Conservation (phyloP, 495 filamentous ascomycete genomes). For the Articulospora tetracladia region DNA sequence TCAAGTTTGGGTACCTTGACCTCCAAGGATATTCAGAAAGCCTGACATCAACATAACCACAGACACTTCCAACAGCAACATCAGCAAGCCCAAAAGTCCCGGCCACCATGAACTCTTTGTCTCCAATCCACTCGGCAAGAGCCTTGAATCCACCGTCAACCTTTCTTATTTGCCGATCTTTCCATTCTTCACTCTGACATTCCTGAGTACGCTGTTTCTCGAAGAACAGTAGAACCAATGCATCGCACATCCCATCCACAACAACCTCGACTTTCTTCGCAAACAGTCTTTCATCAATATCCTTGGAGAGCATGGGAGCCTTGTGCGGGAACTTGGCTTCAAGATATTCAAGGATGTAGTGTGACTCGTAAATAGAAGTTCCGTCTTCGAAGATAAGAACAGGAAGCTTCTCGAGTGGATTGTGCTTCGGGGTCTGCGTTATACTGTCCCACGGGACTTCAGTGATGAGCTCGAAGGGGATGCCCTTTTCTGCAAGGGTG, state of each 20-base stretch:
- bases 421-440: not conserved
- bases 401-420: constrained; percentile 6
- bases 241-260: constrained; percentile 11
- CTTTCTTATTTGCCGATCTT: constrained; percentile 6
- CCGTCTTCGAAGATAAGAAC: constrained; percentile 11
- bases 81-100: constrained; percentile 10
- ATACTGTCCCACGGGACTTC: constrained; percentile 10
- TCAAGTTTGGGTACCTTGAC: constrained; percentile 6
- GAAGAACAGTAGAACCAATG: constrained; percentile 3
- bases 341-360: constrained; percentile 9
- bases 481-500: constrained; percentile 2
- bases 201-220: constrained; percentile 2
- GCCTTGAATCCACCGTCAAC: constrained; percentile 11
- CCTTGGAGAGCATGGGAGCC: not conserved
- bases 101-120: constrained; percentile 3
- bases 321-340: constrained; percentile 6
- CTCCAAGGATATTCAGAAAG: constrained; percentile 9
- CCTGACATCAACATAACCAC: constrained; percentile 9
- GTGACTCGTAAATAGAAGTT: constrained; percentile 6
- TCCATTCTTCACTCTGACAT: constrained; percentile 2
- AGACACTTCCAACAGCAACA: constrained; percentile 9
- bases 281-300: constrained; percentile 8
- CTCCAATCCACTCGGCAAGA: constrained; percentile 6
- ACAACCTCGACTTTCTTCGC: constrained; percentile 12
- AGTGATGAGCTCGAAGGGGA: not conserved